phyloP scores from a whole-genome alignment of 1,284 basidiomycete genomes.

The Cryptococcus sp. region DNA sequence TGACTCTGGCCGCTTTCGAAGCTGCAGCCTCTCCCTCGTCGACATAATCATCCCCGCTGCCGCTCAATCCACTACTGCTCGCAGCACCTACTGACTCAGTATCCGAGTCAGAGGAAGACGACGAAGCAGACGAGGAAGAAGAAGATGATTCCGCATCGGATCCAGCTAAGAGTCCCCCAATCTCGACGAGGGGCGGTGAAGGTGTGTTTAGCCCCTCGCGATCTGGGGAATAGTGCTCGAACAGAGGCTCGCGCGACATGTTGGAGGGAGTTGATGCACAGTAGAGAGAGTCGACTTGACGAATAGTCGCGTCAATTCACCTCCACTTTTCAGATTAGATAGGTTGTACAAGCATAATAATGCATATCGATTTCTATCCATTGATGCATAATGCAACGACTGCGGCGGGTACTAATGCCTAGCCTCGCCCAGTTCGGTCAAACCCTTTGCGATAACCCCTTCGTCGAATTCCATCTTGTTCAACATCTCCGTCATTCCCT shows the following conservation, averaged over 20 bases:
- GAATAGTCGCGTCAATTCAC: too few relatives aligned
- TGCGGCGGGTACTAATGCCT: not conserved
- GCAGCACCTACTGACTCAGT: not conserved
- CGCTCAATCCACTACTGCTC: not conserved
- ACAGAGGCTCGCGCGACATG: too few relatives aligned
- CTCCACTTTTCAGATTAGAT: too few relatives aligned
- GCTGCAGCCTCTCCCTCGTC: not conserved
- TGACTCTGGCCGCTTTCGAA: not conserved
- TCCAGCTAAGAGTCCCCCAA: not conserved
- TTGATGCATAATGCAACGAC: too few relatives aligned
- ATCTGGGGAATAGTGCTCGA: too few relatives aligned
- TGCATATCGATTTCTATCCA: too few relatives aligned
- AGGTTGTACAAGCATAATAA: too few relatives aligned
- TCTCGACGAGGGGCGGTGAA: not conserved
- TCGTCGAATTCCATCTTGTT: constrained; percentile 66
- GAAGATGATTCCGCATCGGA: not conserved
- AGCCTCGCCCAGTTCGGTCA: constrained; percentile 6
- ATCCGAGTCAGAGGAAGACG: not conserved
- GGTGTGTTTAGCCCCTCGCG: not conserved
- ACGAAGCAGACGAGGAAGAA: not conserved
- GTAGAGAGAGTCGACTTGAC: too few relatives aligned
- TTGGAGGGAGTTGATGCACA: too few relatives aligned
- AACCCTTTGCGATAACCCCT: constrained; percentile 54
- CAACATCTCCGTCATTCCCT: constrained; percentile 70
- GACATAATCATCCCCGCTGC: not conserved